Conservation (phyloP, 176 grass and related monocot genomes). For the Panicum miliaceum region DNA sequence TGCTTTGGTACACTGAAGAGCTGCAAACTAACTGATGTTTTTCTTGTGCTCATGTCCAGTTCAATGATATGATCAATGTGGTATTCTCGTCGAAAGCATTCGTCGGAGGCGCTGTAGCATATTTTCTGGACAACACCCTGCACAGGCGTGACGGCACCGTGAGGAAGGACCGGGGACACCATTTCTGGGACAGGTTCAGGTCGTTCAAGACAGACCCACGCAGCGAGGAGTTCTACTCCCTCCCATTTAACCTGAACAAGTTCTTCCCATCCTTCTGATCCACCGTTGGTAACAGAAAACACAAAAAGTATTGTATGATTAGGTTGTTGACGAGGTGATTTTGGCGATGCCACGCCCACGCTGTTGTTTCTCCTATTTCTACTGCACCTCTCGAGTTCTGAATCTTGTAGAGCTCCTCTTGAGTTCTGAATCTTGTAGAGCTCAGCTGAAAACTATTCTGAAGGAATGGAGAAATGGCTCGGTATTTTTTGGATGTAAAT, state of each 20-base stretch:
- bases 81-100: slow-evolving; percentile 90
- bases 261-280: slow-evolving; percentile 89
- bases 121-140: slow-evolving; percentile 82
- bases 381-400: slow-evolving; percentile 29
- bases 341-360: not conserved
- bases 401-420: slow-evolving; percentile 47
- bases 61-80: slow-evolving; percentile 96
- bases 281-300: not conserved
- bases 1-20: not conserved
- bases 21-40: not conserved
- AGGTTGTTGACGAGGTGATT: slow-evolving; percentile 25
- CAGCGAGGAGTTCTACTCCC: slow-evolving; percentile 92
- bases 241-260: slow-evolving; percentile 89
- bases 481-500: slow-evolving; percentile 48
- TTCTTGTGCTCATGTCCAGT: slow-evolving; percentile 52
- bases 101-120: slow-evolving; percentile 69
- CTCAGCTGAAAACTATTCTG: slow-evolving; percentile 27
- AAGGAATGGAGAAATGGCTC: slow-evolving; percentile 20
- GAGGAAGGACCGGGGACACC: slow-evolving; percentile 69
- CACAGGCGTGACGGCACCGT: slow-evolving; percentile 47
- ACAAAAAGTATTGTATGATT: not conserved
- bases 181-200: slow-evolving; percentile 95
- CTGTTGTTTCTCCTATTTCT: slow-evolving; percentile 23
- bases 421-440: slow-evolving; percentile 54
- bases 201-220: slow-evolving; percentile 75